These are phyloP conservation scores for Carex scoparia DNA, from an alignment of 176 grass and related monocot species.

Conservation along the genomic window DNA sequence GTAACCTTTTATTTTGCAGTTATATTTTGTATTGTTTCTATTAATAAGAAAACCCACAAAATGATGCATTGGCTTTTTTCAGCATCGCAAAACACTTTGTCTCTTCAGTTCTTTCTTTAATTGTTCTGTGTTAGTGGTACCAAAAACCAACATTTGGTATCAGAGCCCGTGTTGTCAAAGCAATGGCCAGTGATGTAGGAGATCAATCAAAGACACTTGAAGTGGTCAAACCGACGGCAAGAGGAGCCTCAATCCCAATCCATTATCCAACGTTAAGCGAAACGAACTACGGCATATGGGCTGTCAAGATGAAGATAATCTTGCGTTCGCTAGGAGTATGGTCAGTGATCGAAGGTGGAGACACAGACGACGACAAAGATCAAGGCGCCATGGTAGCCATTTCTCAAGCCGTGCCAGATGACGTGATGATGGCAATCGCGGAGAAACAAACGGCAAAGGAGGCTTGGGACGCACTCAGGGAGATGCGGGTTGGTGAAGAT, in stretches of 20 bases:
- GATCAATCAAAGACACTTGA: no score
- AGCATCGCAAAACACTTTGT: no score
- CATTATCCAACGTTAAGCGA: background rate
- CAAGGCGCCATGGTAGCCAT: background rate
- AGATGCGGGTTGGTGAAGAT: conserved; percentile 19
- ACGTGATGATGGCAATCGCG: background rate
- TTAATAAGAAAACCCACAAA: no score
- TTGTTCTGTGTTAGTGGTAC: no score
- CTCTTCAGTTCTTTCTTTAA: no score
- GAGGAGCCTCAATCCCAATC: background rate
- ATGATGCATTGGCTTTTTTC: no score
- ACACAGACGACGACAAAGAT: background rate
- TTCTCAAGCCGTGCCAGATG: background rate
- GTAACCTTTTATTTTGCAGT: no score
- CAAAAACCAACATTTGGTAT: no score
- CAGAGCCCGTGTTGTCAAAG: no score
- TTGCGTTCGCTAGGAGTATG: background rate
- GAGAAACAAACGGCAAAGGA: conserved; percentile 6
- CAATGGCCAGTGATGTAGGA: no score
- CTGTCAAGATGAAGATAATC: background rate
- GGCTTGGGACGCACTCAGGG: background rate
- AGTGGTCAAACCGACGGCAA: background rate
- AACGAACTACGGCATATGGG: background rate
- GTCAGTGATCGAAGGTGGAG: background rate
- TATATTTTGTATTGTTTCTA: no score